These are phyloP conservation scores for Rhizophagus sp. DNA, from an alignment of 192 early-diverging fungal genomes.

Conservation along the genomic window DNA sequence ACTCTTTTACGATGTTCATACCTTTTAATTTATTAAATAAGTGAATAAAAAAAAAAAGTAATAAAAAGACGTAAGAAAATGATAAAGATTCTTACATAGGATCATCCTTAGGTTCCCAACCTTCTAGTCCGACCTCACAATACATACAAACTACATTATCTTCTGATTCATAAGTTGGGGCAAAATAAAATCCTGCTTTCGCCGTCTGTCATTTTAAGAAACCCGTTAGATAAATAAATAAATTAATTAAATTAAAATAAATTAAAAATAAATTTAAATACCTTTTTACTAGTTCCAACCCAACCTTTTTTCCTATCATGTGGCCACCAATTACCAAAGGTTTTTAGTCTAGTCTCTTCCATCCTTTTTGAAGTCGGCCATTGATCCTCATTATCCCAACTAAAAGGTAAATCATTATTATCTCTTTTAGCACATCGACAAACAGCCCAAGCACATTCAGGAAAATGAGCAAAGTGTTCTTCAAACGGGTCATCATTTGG, in stretches of 20 bases:
- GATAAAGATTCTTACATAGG: constrained; percentile 28
- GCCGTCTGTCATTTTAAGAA: constrained; percentile 34
- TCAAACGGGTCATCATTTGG: constrained; percentile 31
- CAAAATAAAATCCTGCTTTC: constrained; percentile 41
- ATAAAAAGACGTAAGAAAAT: background rate
- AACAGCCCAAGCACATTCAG: constrained; percentile 37
- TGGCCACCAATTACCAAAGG: constrained; percentile 46
- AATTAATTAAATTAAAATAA: no score
- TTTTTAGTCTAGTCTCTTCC: constrained; percentile 37
- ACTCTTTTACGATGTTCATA: constrained; percentile 37
- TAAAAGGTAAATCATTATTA: constrained; percentile 28
- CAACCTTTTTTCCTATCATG: constrained; percentile 34
- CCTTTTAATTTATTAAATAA: background rate
- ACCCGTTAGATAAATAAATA: background rate
- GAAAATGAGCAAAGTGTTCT: constrained; percentile 34
- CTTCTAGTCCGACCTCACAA: constrained; percentile 36
- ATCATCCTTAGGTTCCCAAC: constrained; percentile 41
- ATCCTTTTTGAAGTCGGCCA: constrained; percentile 36
- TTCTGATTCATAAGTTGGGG: constrained; percentile 29
- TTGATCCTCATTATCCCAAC: constrained; percentile 37
- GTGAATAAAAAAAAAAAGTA: background rate
- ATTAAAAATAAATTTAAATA: background rate
- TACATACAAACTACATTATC: constrained; percentile 41
- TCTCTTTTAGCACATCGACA: constrained; percentile 19
- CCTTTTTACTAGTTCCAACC: constrained; percentile 35